Conservation (phyloP, 2,329 filamentous ascomycete species). For the Scytalidium sp. region DNA sequence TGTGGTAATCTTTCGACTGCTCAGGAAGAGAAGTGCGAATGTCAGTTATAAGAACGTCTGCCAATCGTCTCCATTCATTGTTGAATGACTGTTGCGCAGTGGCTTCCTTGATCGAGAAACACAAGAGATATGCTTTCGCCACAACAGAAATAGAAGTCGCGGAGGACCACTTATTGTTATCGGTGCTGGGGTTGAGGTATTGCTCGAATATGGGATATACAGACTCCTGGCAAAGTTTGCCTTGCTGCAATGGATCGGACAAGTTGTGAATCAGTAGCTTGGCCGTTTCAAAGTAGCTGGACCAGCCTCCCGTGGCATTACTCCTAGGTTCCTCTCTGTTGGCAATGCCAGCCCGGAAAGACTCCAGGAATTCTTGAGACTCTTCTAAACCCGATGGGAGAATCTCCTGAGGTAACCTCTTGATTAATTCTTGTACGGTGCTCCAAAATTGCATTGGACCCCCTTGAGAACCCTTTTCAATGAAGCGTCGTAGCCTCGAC, state of each 20-base stretch:
- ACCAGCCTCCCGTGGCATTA: slow-evolving; percentile 70
- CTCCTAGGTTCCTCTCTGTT: slow-evolving; percentile 71
- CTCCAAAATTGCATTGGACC: slow-evolving; percentile 72
- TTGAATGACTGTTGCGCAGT: slow-evolving; percentile 47
- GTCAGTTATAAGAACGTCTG: slow-evolving; percentile 57
- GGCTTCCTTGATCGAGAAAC: slow-evolving; percentile 36
- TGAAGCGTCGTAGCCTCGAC: slow-evolving; percentile 63
- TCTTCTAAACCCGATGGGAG: slow-evolving; percentile 53
- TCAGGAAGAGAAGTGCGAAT: slow-evolving; percentile 78
- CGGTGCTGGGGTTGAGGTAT: slow-evolving; percentile 38
- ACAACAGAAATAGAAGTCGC: slow-evolving; percentile 11
- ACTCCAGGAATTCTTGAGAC: slow-evolving; percentile 59
- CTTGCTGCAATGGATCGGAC: slow-evolving; percentile 40
- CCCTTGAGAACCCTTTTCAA: slow-evolving; percentile 83
- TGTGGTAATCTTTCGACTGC: slow-evolving; percentile 71
- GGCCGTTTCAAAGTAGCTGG: slow-evolving; percentile 66
- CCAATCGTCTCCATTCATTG: slow-evolving; percentile 61
- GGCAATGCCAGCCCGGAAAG: slow-evolving; percentile 68
- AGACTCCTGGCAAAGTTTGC: slow-evolving; percentile 43
- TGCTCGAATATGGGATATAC: slow-evolving; percentile 54
- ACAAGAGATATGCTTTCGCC: slow-evolving; percentile 44
- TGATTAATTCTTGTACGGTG: slow-evolving; percentile 60
- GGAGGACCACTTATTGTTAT: slow-evolving; percentile 17
- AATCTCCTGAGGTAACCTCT: slow-evolving; percentile 49
- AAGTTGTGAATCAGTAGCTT: slow-evolving; percentile 49